phyloP scores from a whole-genome alignment of 202 grass and related monocot species.

The Setaria italica region DNA sequence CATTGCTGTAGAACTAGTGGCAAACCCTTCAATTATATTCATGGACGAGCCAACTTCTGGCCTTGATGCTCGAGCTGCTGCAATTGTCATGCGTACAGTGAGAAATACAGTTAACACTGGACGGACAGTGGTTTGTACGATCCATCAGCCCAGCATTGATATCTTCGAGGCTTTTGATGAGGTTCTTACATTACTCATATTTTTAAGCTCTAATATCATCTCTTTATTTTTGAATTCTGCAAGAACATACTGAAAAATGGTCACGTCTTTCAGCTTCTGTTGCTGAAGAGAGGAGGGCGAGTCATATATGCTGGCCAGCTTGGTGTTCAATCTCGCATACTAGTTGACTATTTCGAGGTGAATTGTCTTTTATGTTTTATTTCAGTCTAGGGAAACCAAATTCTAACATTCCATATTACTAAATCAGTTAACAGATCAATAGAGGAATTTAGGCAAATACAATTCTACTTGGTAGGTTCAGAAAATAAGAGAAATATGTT shows the following conservation, averaged over 20 bases:
- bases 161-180: slow-evolving; percentile 93
- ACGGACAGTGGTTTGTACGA: slow-evolving; percentile 83
- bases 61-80: slow-evolving; percentile 87
- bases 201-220: slow-evolving; percentile 14
- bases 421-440: neutral
- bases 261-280: slow-evolving; percentile 64
- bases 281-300: slow-evolving; percentile 78
- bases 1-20: slow-evolving; percentile 78
- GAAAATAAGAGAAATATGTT: slow-evolving; percentile 22
- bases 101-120: slow-evolving; percentile 89
- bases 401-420: neutral
- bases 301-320: slow-evolving; percentile 79
- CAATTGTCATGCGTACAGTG: slow-evolving; percentile 86
- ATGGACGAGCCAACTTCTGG: slow-evolving; percentile 95
- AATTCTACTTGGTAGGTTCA: neutral
- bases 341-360: slow-evolving; percentile 90
- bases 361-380: slow-evolving; percentile 25
- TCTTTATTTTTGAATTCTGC: neutral
- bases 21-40: slow-evolving; percentile 91
- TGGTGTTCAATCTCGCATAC: slow-evolving; percentile 65
- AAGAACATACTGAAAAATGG: slow-evolving; percentile 14
- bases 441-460: neutral
- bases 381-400: neutral
- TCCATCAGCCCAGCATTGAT: slow-evolving; percentile 93
- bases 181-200: slow-evolving; percentile 46